Evolutionary conservation across 164 flowering plant species (phyloP).

Genomic region (Cinnamomum micranthum): DNA sequence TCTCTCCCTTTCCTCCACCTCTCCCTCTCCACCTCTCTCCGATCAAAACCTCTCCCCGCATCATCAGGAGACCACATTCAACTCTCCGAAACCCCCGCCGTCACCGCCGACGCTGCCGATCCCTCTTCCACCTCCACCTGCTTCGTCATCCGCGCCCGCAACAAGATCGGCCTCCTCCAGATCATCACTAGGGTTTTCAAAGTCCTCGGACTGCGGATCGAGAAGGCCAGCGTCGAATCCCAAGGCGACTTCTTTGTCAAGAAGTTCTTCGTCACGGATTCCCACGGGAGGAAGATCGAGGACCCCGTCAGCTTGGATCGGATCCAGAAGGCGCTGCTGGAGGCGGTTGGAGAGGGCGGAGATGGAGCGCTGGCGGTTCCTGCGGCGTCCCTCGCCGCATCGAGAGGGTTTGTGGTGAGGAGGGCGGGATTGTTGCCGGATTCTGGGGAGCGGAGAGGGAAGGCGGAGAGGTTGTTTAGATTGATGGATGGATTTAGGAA

Average conservation of each 20-base stretch:
- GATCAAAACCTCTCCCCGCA: neutral
- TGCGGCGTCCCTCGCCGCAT: constrained; percentile 3
- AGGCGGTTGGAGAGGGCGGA: constrained; percentile 29
- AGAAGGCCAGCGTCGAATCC: constrained; percentile 37
- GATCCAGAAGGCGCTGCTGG: constrained; percentile 41
- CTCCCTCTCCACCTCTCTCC: neutral
- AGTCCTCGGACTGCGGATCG: constrained; percentile 40
- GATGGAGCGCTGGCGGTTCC: constrained; percentile 6
- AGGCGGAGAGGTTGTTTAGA: constrained; percentile 49
- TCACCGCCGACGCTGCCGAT: constrained; percentile 11
- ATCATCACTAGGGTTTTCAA: constrained; percentile 45
- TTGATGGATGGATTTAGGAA: constrained; percentile 52
- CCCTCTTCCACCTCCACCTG: constrained; percentile 28
- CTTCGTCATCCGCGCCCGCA: constrained; percentile 36
- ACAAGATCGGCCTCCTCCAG: constrained; percentile 49
- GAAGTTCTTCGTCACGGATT: constrained; percentile 43
- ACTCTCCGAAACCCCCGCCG: neutral
- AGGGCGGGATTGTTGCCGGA: constrained; percentile 26
- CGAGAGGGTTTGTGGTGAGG: constrained; percentile 36
- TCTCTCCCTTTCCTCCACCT: neutral
- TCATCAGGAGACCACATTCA: neutral
- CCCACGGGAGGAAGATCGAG: constrained; percentile 40
- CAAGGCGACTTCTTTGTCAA: constrained; percentile 41
- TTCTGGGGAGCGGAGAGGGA: constrained; percentile 22
- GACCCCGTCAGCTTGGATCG: constrained; percentile 29